Conservation (phyloP, 768 basidiomycete species). For the Tylopilus subfusipes region DNA sequence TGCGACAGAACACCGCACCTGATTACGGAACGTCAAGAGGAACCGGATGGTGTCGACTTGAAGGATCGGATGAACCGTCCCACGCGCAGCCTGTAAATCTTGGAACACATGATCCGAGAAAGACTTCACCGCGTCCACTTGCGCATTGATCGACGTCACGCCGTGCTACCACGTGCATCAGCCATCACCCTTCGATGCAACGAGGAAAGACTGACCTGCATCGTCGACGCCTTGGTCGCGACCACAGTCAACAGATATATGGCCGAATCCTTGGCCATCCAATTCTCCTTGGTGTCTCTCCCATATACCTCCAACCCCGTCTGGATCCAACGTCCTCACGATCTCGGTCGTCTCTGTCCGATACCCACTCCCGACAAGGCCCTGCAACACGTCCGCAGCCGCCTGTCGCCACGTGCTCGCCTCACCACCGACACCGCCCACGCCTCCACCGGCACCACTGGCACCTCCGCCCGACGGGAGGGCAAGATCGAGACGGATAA, state of each 20-base stretch:
- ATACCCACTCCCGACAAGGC: conserved; percentile 75
- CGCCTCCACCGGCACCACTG: conserved; percentile 37
- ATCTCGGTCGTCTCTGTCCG: conserved; percentile 87
- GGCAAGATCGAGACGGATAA: conserved; percentile 82
- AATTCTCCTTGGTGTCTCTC: conserved; percentile 56
- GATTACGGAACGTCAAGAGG: conserved; percentile 92
- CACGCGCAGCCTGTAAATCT: conserved; percentile 71
- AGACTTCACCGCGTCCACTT: conserved; percentile 93
- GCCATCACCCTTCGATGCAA: background rate
- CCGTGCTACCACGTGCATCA: conserved; percentile 56
- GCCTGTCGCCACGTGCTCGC: conserved; percentile 86
- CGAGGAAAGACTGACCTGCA: conserved; percentile 52
- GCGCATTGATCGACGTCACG: conserved; percentile 87
- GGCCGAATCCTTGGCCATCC: conserved; percentile 93
- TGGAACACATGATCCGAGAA: conserved; percentile 89
- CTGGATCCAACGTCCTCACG: conserved; percentile 79
- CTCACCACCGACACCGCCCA: conserved; percentile 44
- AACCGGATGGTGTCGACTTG: conserved; percentile 97
- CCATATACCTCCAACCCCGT: conserved; percentile 69
- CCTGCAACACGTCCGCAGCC: conserved; percentile 92
- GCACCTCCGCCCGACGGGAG: conserved; percentile 45
- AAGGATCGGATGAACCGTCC: conserved; percentile 79
- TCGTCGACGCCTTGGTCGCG: conserved; percentile 84
- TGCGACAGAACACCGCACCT: conserved; percentile 42
- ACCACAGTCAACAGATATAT: conserved; percentile 92